Evolutionary conservation across 2,329 filamentous ascomycete species (phyloP).

Genomic region (Alternaria sp.): DNA sequence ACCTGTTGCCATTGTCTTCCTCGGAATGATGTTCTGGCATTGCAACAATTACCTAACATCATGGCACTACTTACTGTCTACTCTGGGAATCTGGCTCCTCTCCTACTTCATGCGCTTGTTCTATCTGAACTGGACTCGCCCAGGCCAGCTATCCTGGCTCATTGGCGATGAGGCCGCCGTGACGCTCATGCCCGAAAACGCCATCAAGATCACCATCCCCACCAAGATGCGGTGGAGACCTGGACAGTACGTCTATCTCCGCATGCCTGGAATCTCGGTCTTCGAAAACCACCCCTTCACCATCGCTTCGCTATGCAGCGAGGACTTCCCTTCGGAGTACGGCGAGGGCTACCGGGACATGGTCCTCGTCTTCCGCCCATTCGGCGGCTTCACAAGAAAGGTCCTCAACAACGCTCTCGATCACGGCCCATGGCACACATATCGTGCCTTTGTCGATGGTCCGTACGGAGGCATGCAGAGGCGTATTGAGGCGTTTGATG

Average conservation of each 20-base stretch:
- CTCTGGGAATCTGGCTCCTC: conserved; percentile 75
- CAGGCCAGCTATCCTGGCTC: conserved; percentile 78
- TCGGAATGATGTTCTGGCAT: conserved; percentile 93
- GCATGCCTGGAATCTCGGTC: conserved; percentile 89
- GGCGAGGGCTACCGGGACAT: conserved; percentile 88
- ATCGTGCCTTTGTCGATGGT: conserved; percentile 89
- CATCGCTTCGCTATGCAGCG: conserved; percentile 88
- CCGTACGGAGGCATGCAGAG: conserved; percentile 95
- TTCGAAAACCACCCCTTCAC: conserved; percentile 97
- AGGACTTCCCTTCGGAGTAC: conserved; percentile 91
- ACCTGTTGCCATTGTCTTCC: conserved; percentile 78
- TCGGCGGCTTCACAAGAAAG: conserved; percentile 85
- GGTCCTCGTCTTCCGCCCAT: conserved; percentile 89
- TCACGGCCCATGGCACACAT: conserved; percentile 89
- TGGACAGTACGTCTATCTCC: conserved; percentile 91
- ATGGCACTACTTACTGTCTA: conserved; percentile 87
- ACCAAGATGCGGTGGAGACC: conserved; percentile 93
- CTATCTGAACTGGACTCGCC: conserved; percentile 89
- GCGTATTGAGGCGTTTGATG: conserved; percentile 89
- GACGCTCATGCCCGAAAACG: conserved; percentile 87
- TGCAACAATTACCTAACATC: conserved; percentile 90
- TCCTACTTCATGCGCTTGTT: conserved; percentile 78
- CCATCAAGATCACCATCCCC: conserved; percentile 93
- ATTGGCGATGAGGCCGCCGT: conserved; percentile 92
- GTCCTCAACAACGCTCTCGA: conserved; percentile 83